These are phyloP conservation scores for Hypomontagnella submonticulosa DNA, from an alignment of 495 filamentous ascomycete species.

Conservation along the genomic window DNA sequence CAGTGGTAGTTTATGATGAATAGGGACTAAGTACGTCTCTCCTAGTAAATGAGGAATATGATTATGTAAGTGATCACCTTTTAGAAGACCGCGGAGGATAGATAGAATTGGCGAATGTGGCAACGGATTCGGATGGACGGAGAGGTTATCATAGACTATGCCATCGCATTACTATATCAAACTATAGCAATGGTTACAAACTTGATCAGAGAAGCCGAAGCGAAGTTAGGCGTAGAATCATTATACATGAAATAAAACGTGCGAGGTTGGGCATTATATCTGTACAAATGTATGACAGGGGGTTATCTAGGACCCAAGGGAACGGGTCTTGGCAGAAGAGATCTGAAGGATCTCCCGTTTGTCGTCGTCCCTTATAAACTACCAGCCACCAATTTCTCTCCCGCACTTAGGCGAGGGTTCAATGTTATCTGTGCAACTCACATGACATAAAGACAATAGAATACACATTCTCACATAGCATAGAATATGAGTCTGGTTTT, in stretches of 20 bases:
- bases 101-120: too few relatives aligned
- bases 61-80: background rate
- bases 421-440: too few relatives aligned
- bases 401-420: background rate
- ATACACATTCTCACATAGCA: too few relatives aligned
- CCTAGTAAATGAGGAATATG: background rate
- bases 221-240: background rate
- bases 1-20: too few relatives aligned
- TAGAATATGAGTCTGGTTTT: too few relatives aligned
- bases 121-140: too few relatives aligned
- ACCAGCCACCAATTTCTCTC: conserved; percentile 20
- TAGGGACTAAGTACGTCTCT: background rate
- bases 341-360: background rate
- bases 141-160: too few relatives aligned
- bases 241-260: conserved; percentile 1
- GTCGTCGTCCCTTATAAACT: conserved; percentile 2
- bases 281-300: background rate
- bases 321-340: conserved; percentile 24
- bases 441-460: too few relatives aligned
- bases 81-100: background rate
- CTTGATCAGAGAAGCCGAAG: too few relatives aligned
- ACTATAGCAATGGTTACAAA: too few relatives aligned
- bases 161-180: too few relatives aligned
- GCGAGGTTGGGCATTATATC: conserved; percentile 8
- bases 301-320: conserved; percentile 1